Evolutionary conservation across 2,329 filamentous ascomycete genomes (phyloP).

Genomic region (Ceratocystis lukuohia): DNA sequence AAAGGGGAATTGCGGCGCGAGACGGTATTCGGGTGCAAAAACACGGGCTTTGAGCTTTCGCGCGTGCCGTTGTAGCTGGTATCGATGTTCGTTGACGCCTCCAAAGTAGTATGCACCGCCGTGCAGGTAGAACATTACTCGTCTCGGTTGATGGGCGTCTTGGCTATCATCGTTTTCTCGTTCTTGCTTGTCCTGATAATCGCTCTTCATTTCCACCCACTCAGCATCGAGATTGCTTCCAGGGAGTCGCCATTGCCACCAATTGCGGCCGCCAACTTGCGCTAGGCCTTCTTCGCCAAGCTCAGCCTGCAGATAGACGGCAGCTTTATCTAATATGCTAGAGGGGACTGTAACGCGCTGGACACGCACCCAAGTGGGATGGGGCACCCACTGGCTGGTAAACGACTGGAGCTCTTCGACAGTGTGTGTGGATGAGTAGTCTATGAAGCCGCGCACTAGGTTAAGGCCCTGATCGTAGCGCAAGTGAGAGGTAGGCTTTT

Average conservation of each 20-base stretch:
- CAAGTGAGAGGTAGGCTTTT: conserved; percentile 79
- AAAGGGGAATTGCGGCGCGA: conserved; percentile 90
- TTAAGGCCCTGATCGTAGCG: conserved; percentile 89
- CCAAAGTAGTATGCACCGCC: conserved; percentile 94
- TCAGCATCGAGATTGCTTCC: conserved; percentile 60
- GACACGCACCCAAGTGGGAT: conserved; percentile 74
- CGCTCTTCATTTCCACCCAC: conserved; percentile 89
- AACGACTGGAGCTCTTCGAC: conserved; percentile 90
- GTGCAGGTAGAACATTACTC: conserved; percentile 87
- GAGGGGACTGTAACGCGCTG: conserved; percentile 54
- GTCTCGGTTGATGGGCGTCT: conserved; percentile 24
- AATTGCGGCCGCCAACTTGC: conserved; percentile 63
- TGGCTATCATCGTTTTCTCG: conserved; percentile 40
- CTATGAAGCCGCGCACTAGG: conserved; percentile 73
- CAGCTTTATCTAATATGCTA: conserved; percentile 51
- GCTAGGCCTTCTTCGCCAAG: conserved; percentile 64
- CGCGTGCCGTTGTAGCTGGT: conserved; percentile 92
- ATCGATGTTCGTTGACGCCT: conserved; percentile 91
- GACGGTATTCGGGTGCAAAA: conserved; percentile 72
- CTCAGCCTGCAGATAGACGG: conserved; percentile 54
- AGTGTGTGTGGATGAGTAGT: conserved; percentile 73
- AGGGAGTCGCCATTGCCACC: conserved; percentile 80
- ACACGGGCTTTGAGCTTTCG: conserved; percentile 84
- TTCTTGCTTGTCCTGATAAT: conserved; percentile 36
- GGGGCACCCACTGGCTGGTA: conserved; percentile 81